Percentiles rank a stretch among this genome's conserved stretches.
Evolutionary conservation across 1,284 basidiomycete species (phyloP).

Genomic region (Meira nashicola): DNA sequence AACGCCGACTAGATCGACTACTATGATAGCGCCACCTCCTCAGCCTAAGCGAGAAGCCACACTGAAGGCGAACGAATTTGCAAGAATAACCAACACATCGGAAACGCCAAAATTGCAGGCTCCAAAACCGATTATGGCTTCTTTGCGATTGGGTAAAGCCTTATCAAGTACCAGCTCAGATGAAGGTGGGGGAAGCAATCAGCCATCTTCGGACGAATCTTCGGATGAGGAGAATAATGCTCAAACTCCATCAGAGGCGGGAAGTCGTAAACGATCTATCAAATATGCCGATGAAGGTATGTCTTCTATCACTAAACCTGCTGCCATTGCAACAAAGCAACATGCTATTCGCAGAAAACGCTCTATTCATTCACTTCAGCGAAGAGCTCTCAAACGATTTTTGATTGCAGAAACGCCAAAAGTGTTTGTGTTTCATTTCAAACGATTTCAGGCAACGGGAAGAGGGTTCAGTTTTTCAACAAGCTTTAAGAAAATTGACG

Average conservation of each 20-base stretch:
- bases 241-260: too few relatives aligned
- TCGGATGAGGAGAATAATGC: too few relatives aligned
- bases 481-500: slow-evolving; percentile 73
- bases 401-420: slow-evolving; percentile 80
- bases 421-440: slow-evolving; percentile 83
- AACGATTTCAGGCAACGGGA: slow-evolving; percentile 70
- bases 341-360: slow-evolving; percentile 15
- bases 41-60: too few relatives aligned
- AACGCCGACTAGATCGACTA: too few relatives aligned
- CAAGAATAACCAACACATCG: too few relatives aligned
- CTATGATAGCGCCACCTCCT: too few relatives aligned
- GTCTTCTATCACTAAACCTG: background rate
- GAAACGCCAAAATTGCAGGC: slow-evolving; percentile 1
- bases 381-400: slow-evolving; percentile 86
- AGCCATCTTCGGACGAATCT: too few relatives aligned
- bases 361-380: slow-evolving; percentile 60
- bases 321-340: background rate
- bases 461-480: slow-evolving; percentile 26
- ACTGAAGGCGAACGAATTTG: too few relatives aligned
- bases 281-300: background rate
- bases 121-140: background rate
- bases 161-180: background rate
- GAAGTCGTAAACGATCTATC: too few relatives aligned
- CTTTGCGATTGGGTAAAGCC: slow-evolving; percentile 6
- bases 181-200: background rate